These are phyloP conservation scores for Pleurotus sapidus DNA, from an alignment of 768 basidiomycete genomes.

Conservation along the genomic window DNA sequence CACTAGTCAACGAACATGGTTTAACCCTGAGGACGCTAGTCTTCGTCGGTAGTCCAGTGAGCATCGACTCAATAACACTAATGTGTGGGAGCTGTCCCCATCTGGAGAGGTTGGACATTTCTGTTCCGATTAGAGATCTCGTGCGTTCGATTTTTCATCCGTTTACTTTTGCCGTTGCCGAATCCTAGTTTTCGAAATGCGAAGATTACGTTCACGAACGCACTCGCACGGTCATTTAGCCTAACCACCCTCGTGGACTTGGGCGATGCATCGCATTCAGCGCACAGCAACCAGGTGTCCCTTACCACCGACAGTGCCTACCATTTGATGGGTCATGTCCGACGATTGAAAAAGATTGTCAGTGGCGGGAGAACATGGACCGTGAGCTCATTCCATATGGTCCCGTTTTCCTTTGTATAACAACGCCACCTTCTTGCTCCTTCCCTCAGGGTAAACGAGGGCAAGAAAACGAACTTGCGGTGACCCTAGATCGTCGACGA, in stretches of 20 bases:
- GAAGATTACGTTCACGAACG: constrained; percentile 30
- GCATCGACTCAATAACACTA: constrained; percentile 31
- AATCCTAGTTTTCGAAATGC: background rate
- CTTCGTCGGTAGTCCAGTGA: constrained; percentile 45
- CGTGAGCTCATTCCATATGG: constrained; percentile 22
- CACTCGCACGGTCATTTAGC: constrained; percentile 31
- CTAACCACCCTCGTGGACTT: constrained; percentile 46
- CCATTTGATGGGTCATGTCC: constrained; percentile 37
- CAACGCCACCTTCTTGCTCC: too few relatives aligned
- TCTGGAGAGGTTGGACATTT: constrained; percentile 48
- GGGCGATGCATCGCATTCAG: constrained; percentile 31
- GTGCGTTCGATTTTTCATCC: constrained; percentile 24
- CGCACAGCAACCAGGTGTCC: constrained; percentile 34
- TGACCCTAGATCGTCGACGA: constrained; percentile 29
- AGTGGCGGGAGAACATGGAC: constrained; percentile 53
- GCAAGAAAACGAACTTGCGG: constrained; percentile 11
- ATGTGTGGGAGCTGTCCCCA: constrained; percentile 41
- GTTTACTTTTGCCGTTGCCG: too few relatives aligned
- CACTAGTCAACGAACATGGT: constrained; percentile 39
- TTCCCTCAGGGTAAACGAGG: constrained; percentile 8
- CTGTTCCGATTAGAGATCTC: constrained; percentile 49
- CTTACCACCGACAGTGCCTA: constrained; percentile 35
- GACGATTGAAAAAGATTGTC: constrained; percentile 41
- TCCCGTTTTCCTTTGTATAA: too few relatives aligned
- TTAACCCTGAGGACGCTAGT: constrained; percentile 40